Percentiles rank a stretch among this genome's conserved stretches.
phyloP scores from a whole-genome alignment of 106 monocot genomes.

The Amphibolis antarctica region DNA sequence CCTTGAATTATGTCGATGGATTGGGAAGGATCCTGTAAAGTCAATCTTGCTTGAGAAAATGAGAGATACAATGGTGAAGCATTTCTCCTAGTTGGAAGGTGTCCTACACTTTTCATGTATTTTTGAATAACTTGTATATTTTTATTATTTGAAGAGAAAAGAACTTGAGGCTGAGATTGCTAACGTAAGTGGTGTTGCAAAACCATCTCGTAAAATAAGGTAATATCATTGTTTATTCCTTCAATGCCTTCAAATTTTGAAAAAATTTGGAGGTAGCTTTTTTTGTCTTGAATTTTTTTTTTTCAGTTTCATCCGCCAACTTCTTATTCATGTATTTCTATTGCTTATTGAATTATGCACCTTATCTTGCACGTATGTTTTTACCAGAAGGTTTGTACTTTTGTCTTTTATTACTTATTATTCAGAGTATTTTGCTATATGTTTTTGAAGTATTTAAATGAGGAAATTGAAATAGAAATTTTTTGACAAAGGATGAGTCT shows the following conservation, averaged over 20 bases:
- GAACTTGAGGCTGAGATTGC: slow-evolving; percentile 92
- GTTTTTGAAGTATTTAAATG: no score
- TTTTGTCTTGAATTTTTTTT: neutral
- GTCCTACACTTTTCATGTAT: neutral
- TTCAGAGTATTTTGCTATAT: no score
- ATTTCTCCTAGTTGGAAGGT: neutral
- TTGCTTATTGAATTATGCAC: no score
- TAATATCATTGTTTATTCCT: slow-evolving; percentile 1
- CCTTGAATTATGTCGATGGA: slow-evolving; percentile 97
- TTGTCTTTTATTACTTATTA: no score
- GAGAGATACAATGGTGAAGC: slow-evolving; percentile 92
- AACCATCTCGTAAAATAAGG: slow-evolving; percentile 96
- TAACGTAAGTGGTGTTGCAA: slow-evolving; percentile 72
- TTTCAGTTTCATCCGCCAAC: no score
- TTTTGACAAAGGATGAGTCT: no score
- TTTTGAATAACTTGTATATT: slow-evolving; percentile 9
- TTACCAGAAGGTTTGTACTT: no score
- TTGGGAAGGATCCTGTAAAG: slow-evolving; percentile 96
- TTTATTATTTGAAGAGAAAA: slow-evolving; percentile 72
- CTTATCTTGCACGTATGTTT: no score
- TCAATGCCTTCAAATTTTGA: neutral
- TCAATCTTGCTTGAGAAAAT: slow-evolving; percentile 98
- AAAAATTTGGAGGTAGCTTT: neutral
- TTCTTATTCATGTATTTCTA: no score
- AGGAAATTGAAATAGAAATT: no score